Percentiles rank a stretch among this genome's conserved stretches.
Conservation (phyloP, 495 filamentous ascomycete species). For the Oleoguttula mirabilis region DNA sequence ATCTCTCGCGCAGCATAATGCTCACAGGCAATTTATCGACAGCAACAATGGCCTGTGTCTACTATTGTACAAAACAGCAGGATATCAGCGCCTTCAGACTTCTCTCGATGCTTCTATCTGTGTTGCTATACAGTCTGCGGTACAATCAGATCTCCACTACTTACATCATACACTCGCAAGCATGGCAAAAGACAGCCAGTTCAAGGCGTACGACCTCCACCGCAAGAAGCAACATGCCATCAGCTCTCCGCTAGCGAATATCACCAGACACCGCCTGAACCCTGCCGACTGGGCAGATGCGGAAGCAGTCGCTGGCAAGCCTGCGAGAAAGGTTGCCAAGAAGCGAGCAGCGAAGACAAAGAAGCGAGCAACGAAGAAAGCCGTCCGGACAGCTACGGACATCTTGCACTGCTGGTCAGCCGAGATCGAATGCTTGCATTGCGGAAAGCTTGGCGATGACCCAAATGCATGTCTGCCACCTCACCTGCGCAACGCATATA, state of each 20-base stretch:
- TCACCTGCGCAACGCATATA: not conserved
- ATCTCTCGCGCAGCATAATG: no score
- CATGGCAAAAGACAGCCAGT: constrained; percentile 15
- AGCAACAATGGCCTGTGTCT: no score
- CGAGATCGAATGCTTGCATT: not conserved
- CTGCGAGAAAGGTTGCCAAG: not conserved
- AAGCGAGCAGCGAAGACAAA: not conserved
- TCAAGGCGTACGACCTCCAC: constrained; percentile 1
- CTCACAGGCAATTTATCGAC: no score
- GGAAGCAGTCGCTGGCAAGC: no score
- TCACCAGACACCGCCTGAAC: not conserved
- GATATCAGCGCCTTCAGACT: no score
- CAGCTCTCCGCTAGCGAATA: not conserved
- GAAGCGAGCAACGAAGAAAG: not conserved
- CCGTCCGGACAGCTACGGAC: not conserved
- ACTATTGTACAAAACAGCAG: no score
- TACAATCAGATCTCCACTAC: no score
- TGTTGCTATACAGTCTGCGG: no score
- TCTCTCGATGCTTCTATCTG: no score
- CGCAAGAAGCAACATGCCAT: constrained; percentile 2
- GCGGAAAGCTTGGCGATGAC: not conserved
- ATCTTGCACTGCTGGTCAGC: not conserved
- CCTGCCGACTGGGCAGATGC: not conserved
- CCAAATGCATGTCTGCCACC: not conserved
- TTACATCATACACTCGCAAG: no score